Conservation (phyloP, 352 stramenopile genomes). For the Aphanomyces cochlioides region DNA sequence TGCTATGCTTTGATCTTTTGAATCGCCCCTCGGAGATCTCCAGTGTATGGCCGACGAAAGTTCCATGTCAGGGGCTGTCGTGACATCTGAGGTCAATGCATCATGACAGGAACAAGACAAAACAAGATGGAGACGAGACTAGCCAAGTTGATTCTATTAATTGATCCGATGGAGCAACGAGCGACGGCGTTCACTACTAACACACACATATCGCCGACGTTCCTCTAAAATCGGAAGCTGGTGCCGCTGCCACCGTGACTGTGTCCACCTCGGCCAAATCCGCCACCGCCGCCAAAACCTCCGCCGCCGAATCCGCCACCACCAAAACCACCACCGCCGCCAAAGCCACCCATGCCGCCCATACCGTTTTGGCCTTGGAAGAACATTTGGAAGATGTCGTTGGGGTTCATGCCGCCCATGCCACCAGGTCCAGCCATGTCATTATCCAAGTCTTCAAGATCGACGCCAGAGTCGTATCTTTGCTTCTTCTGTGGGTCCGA, state of each 20-base stretch:
- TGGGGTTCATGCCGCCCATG: slow-evolving; percentile 79
- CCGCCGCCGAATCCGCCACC: slow-evolving; percentile 39
- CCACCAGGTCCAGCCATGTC: slow-evolving; percentile 65
- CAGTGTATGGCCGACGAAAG: no score
- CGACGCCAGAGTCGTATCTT: slow-evolving; percentile 93
- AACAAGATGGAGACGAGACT: no score
- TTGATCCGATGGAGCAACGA: neutral
- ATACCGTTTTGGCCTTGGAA: slow-evolving; percentile 54
- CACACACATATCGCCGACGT: slow-evolving; percentile 7
- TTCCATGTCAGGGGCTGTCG: no score
- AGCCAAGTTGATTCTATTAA: neutral
- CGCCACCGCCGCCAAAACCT: slow-evolving; percentile 38
- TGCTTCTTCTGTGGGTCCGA: slow-evolving; percentile 90
- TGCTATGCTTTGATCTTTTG: no score
- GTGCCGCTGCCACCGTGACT: slow-evolving; percentile 9
- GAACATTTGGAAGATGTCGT: slow-evolving; percentile 88
- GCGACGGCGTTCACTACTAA: slow-evolving; percentile 3
- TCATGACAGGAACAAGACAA: no score
- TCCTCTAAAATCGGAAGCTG: slow-evolving; percentile 18
- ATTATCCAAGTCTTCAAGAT: slow-evolving; percentile 92
- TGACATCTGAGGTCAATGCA: no score
- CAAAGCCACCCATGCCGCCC: slow-evolving; percentile 42
- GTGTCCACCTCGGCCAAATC: slow-evolving; percentile 41
- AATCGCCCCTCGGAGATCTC: no score
- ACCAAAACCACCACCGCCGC: slow-evolving; percentile 40